A percentile compares a stretch with the other conserved stretches of the same genome.
phyloP scores from a whole-genome alignment of 2,329 filamentous ascomycete species.

The Colletotrichum liaoningense region DNA sequence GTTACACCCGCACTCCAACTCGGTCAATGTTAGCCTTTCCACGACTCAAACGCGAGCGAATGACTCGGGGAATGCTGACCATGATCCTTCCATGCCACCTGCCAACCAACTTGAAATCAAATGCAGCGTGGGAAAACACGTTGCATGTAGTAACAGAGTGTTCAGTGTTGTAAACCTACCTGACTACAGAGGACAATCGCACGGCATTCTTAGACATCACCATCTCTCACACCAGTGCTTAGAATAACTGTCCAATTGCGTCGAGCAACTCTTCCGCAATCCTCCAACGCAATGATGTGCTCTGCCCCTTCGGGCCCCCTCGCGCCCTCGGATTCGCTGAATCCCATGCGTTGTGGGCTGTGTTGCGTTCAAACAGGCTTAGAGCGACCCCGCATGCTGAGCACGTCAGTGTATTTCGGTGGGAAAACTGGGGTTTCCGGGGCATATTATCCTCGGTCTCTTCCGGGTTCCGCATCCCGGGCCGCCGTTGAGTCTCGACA shows the following conservation, averaged over 20 bases:
- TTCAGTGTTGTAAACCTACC: no score
- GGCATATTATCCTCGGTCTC: constrained; percentile 15
- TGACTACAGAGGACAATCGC: no score
- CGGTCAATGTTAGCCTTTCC: no score
- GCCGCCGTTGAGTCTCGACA: neutral
- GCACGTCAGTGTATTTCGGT: constrained; percentile 23
- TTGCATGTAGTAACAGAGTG: no score
- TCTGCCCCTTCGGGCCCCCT: neutral
- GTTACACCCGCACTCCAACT: no score
- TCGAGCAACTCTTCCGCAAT: constrained; percentile 8
- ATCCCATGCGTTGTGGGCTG: neutral
- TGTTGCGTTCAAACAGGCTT: neutral
- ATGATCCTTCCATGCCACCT: no score
- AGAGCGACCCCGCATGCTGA: constrained; percentile 22
- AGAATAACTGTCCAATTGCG: neutral
- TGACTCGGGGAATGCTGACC: no score
- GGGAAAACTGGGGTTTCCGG: constrained; percentile 22
- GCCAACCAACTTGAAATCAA: no score
- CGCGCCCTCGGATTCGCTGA: neutral
- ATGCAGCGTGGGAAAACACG: no score
- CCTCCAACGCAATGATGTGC: constrained; percentile 9
- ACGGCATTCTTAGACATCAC: no score
- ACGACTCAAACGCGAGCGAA: no score
- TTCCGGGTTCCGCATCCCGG: constrained; percentile 21
- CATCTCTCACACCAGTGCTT: no score